A percentile compares a stretch with the other conserved stretches of the same genome.
These are phyloP conservation scores for Podila minutissima DNA, from an alignment of 192 early-diverging fungal species.

Conservation along the genomic window DNA sequence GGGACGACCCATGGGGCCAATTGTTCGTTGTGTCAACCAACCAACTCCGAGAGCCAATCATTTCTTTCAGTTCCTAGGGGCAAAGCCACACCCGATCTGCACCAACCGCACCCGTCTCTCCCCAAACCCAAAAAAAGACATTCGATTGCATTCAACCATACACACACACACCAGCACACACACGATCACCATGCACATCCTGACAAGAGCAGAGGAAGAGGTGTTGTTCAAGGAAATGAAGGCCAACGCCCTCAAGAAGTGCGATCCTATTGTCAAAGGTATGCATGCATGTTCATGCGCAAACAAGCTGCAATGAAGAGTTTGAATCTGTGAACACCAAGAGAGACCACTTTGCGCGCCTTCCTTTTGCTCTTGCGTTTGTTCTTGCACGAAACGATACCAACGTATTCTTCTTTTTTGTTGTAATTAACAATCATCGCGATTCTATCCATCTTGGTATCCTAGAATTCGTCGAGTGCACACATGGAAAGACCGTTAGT, in stretches of 20 bases:
- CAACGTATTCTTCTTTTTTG: not conserved
- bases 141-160: not conserved
- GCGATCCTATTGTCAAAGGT: conserved; percentile 60
- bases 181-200: conserved; percentile 48
- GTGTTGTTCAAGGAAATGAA: conserved; percentile 61
- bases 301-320: not conserved
- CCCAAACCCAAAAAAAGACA: not conserved
- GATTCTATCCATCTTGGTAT: not conserved
- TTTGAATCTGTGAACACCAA: too few species aligned
- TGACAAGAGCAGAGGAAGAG: conserved; percentile 64
- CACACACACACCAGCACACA: not conserved
- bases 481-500: conserved; percentile 60
- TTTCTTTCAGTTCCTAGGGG: not conserved
- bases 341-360: too few species aligned
- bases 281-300: not conserved
- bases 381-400: too few species aligned
- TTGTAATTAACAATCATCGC: not conserved
- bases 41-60: too few species aligned
- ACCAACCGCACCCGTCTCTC: not conserved
- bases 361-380: too few species aligned
- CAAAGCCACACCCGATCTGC: conserved; percentile 31
- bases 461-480: conserved; percentile 64
- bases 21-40: too few species aligned
- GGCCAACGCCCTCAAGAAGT: conserved; percentile 59
- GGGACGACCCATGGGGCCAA: too few species aligned